Conservation (phyloP, 179 eudicot species). For the Patellifolia procumbens region DNA sequence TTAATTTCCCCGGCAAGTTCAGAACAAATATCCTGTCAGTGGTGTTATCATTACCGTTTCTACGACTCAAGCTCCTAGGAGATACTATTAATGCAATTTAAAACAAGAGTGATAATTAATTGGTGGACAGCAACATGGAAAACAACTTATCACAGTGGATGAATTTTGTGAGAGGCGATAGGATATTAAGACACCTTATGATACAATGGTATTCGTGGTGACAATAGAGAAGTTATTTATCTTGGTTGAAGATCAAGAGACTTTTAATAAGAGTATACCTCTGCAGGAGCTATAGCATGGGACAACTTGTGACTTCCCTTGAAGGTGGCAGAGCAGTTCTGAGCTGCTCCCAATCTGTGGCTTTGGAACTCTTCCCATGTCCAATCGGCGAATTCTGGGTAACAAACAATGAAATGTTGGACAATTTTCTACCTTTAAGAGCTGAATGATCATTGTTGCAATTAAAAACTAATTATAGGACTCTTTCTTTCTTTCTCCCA, state of each 20-base stretch:
- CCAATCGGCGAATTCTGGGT: slow-evolving; percentile 79
- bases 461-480: background rate
- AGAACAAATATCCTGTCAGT: background rate
- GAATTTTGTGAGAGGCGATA: background rate
- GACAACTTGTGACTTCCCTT: slow-evolving; percentile 81
- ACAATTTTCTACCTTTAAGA: background rate
- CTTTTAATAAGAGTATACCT: slow-evolving; percentile 36
- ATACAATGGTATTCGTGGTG: background rate
- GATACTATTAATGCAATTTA: background rate
- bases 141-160: background rate
- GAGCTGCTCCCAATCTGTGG: slow-evolving; percentile 82
- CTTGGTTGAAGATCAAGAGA: background rate
- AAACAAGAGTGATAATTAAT: background rate
- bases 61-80: background rate
- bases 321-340: slow-evolving; percentile 88
- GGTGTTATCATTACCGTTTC: background rate
- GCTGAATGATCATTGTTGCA: background rate
- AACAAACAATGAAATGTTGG: background rate
- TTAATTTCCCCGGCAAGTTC: background rate
- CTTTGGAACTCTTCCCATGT: slow-evolving; percentile 89
- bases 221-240: no score
- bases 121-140: background rate
- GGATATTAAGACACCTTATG: background rate
- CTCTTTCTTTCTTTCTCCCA: background rate
- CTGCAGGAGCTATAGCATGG: slow-evolving; percentile 52